phyloP scores from a whole-genome alignment of 2,329 filamentous ascomycete species.

The Colletotrichum acutatum region DNA sequence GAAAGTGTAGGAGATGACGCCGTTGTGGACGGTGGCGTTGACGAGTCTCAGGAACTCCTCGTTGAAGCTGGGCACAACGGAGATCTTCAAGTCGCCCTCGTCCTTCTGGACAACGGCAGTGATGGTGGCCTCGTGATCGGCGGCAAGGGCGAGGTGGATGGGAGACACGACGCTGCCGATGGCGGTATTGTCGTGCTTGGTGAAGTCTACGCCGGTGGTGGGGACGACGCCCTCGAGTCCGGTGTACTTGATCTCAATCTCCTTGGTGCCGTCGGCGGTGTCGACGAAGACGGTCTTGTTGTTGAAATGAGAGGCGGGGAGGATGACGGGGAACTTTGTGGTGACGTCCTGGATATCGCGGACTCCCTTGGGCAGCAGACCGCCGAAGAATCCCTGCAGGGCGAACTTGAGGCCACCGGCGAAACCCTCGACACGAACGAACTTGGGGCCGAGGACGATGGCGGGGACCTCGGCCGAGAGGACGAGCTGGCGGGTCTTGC shows the following conservation, averaged over 20 bases:
- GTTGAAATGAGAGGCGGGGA: conserved; percentile 16
- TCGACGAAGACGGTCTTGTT: neutral
- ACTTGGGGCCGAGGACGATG: neutral
- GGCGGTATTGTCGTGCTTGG: neutral
- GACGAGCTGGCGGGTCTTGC: neutral
- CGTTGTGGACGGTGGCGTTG: neutral
- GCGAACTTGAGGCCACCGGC: neutral
- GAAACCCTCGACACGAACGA: neutral
- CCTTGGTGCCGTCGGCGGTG: neutral
- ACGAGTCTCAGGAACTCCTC: neutral
- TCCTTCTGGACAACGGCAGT: neutral
- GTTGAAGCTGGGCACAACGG: neutral
- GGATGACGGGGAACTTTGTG: neutral
- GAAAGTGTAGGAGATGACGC: neutral
- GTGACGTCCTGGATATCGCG: neutral
- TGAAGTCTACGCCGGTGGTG: neutral
- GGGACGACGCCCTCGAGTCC: neutral
- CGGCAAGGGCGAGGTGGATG: neutral
- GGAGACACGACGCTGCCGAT: neutral
- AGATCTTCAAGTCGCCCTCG: neutral
- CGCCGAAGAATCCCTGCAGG: neutral
- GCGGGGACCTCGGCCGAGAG: neutral
- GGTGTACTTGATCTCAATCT: conserved; percentile 13
- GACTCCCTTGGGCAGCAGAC: accelerated
- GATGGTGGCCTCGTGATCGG: neutral